Evolutionary conservation across 176 grass and related monocot genomes (phyloP).

Genomic region (Aechmea fasciata): DNA sequence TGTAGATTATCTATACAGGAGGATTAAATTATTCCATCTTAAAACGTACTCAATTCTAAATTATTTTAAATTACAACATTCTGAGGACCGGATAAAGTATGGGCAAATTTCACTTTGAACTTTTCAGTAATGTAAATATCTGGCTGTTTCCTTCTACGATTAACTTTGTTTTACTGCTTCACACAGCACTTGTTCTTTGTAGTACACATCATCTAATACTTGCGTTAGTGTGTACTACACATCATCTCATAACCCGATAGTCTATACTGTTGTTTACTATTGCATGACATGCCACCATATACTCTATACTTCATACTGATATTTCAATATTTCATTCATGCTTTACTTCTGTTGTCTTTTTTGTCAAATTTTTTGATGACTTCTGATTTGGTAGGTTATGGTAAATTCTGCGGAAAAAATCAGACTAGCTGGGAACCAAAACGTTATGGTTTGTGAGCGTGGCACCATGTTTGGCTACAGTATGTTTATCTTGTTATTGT

Average conservation of each 20-base stretch:
- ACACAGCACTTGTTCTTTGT: neutral
- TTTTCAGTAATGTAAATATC: neutral
- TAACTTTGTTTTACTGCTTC: neutral
- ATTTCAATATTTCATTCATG: conserved; percentile 12
- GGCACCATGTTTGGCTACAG: conserved; percentile 99
- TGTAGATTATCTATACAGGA: no score
- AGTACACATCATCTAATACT: no score
- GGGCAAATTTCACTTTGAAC: neutral
- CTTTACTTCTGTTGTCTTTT: neutral
- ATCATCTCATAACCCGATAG: no score
- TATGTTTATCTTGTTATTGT: conserved; percentile 39
- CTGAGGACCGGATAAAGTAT: neutral
- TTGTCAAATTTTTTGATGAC: conserved; percentile 5
- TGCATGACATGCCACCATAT: neutral
- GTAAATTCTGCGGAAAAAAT: conserved; percentile 79
- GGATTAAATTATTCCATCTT: neutral
- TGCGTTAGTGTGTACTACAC: no score
- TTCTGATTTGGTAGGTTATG: conserved; percentile 45
- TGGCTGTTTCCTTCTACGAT: neutral
- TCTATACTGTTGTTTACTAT: no score
- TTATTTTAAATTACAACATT: neutral
- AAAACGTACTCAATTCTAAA: neutral
- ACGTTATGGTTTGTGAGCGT: conserved; percentile 98
- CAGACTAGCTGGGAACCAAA: conserved; percentile 83
- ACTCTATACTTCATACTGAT: conserved; percentile 13